Evolutionary conservation across 108 stramenopile genomes (phyloP), one percentile per base, ranked within the genome.

Genomic region (Nitzschia sp.): DNA sequence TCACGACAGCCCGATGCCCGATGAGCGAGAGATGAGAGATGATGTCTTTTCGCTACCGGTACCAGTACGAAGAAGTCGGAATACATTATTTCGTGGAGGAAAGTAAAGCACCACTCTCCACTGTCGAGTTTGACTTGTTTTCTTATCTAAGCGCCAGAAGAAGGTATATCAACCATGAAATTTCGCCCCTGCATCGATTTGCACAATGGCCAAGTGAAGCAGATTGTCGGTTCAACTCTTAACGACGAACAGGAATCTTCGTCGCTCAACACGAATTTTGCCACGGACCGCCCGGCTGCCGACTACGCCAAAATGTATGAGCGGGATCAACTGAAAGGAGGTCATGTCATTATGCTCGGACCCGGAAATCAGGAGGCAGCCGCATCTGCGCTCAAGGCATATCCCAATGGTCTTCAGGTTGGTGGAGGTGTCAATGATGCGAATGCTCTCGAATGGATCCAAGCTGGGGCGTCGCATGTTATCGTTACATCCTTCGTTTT

Each of bases 181-280:
- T 98, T 99, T 64, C 90, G 97, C 15, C 98, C 98, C 2, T 99
- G 98, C 72, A 99, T 99, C 58, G 98, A 99, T 71, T 77, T 99
- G 28, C 98, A 99, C 81, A 73, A 77, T 34, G 98, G 98, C 19
- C 80, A 88, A 71, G 98, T 99, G 45, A 99, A 99, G 82, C 98
- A 99, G 69, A 99, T 99, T 58, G 97, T 99, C 28, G 98, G 98
- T 0, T 88, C 89, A 16, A 97, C 97, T 16, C 74, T 99, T 48
- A 73, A 44, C 19, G 85, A 85, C 58, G 74, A 73, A 48, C 72
- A 46, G 45, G 45, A 59, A 38, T 11, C 58, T 58, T 44, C 50
- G 5, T 33, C 61, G 25, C 71, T 85, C 2, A 72, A 83, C 71
- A 81, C 94, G 38, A 99, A 99, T 34, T 99, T 98, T 80, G 84